Evolutionary conservation across 177 flowering plant genomes (phyloP).

Genomic region (Tripterygium wilfordii): DNA sequence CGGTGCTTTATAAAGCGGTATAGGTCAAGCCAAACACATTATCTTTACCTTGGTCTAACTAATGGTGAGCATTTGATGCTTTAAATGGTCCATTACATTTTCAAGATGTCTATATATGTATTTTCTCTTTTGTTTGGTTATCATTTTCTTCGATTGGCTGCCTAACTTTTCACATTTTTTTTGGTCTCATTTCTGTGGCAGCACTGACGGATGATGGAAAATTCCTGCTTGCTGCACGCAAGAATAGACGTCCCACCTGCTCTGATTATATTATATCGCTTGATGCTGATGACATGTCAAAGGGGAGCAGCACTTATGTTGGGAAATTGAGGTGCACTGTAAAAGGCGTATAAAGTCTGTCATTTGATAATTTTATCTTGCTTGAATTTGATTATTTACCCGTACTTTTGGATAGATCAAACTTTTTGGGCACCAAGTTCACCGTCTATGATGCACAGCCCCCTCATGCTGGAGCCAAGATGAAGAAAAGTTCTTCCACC

Average conservation of each 20-base stretch:
- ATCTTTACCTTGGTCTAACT: conserved; percentile 70
- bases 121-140: not conserved
- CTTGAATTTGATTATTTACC: not conserved
- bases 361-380: not conserved
- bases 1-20: conserved; percentile 80
- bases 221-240: conserved; percentile 91
- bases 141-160: not conserved
- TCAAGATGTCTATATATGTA: not conserved
- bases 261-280: conserved; percentile 81
- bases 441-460: conserved; percentile 74
- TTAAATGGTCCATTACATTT: not conserved
- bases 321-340: conserved; percentile 77
- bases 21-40: conserved; percentile 67
- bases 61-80: conserved; percentile 47
- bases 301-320: conserved; percentile 60
- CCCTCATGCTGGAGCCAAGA: conserved; percentile 62
- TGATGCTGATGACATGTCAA: conserved; percentile 60
- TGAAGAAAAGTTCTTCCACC: conserved; percentile 65
- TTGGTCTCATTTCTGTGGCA: conserved; percentile 20
- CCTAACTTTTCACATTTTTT: not conserved
- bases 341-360: not conserved
- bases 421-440: conserved; percentile 88
- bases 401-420: conserved; percentile 48
- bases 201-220: conserved; percentile 79
- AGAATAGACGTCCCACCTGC: conserved; percentile 64